Base-by-base conservation (phyloP, 2,329 filamentous ascomycete genomes). In the Parafenestella ontariensis region DNA sequence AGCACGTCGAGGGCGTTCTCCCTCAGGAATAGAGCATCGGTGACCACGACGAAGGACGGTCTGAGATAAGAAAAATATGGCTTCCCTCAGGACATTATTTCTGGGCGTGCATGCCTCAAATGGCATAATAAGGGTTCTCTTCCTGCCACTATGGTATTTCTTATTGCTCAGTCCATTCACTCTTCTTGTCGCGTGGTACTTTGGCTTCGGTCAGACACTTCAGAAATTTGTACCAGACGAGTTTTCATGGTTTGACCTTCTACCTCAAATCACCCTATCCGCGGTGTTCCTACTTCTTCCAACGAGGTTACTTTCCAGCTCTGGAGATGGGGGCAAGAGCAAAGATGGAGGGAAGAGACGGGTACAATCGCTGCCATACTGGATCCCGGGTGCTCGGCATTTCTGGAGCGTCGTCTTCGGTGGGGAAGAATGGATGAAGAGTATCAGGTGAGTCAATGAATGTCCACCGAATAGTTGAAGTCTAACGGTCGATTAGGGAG, bases 351-450 rank as follows among this genome's bases (percentile, higher is more conserved):
- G 68, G 66, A 68, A 66, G 69, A 70, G 66, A 59, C 73, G 72
- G 49, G 78, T 83, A 55, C 81, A 81, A 68, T 70, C 78, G 51
- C 60, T 82, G 20, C 83, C 84, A 24, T 88, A 88, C 70, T 88
- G 84, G 82, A 69, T 88, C 7, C 85, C 86, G 1, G 77, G 82
- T 46, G 31, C 87, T 8, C 83, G 84, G 34, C 83, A 88, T 74
- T 76, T 80, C 6, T 62, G 82, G 18, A 82, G 85, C 59, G 75
- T 79, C 60, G 70, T 78, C 18, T 76, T 80, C 64, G 68, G 79
- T 36, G 77, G 79, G 44, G 72, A 80, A 36, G 62, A 64, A 10
- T 81, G 83, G 59, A 66, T 84, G 55, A 71, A 72, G 34, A 73
- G 71, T 46, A 68, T 81, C 13, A 71, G 76, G 81, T 82, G 48